These are phyloP conservation scores for Clausena lansium DNA, from an alignment of 345 rosid species.

Conservation along the genomic window DNA sequence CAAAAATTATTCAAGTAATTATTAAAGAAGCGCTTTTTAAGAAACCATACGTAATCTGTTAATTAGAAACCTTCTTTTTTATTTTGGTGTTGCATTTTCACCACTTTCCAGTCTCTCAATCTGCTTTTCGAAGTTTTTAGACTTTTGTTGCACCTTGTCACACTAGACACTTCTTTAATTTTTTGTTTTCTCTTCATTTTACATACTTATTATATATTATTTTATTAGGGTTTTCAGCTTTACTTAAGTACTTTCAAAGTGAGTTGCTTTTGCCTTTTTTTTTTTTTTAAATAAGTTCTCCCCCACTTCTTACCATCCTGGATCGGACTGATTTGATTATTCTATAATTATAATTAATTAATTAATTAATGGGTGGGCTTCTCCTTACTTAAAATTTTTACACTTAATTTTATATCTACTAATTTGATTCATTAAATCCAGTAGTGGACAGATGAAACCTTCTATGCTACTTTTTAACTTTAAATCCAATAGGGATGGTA, in stretches of 20 bases:
- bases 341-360: constrained; percentile 6
- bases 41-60: neutral
- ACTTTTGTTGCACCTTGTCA: constrained; percentile 10
- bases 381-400: too few relatives aligned
- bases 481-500: too few relatives aligned
- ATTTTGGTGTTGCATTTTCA: neutral
- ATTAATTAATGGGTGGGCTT: neutral
- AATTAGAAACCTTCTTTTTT: neutral
- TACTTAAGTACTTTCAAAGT: constrained; percentile 24
- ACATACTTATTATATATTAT: too few relatives aligned
- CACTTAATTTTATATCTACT: too few relatives aligned
- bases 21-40: neutral
- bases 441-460: too few relatives aligned
- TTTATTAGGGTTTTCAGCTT: constrained; percentile 2
- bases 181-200: neutral
- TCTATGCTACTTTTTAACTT: too few relatives aligned
- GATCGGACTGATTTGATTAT: constrained; percentile 20
- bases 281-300: neutral
- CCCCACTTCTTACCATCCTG: constrained; percentile 31
- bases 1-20: neutral
- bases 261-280: constrained; percentile 19
- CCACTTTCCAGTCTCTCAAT: neutral
- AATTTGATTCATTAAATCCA: too few relatives aligned
- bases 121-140: neutral
- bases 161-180: neutral